Evolutionary conservation across 441 rosid genomes (phyloP).

Genomic region (Adansonia grandidieri): DNA sequence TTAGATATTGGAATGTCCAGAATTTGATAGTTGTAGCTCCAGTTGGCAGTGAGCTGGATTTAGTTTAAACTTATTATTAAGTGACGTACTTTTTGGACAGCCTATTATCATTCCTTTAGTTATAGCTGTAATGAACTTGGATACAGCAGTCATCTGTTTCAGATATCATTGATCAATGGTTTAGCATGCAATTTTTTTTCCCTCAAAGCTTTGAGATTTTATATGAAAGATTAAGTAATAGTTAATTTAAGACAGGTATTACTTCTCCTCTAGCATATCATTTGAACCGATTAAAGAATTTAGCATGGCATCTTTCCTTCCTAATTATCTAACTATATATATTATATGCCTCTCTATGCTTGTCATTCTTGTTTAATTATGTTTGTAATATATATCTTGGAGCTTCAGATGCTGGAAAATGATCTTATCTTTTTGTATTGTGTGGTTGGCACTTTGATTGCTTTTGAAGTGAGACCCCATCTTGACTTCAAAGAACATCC

Average conservation of each 20-base stretch:
- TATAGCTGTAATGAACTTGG: background rate
- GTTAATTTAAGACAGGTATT: background rate
- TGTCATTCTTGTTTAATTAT: background rate
- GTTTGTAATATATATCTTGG: background rate
- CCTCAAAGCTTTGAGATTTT: background rate
- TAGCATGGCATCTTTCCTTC: background rate
- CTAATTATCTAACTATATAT: no score
- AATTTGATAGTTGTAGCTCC: conserved; percentile 18
- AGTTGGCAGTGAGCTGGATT: conserved; percentile 6
- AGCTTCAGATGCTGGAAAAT: background rate
- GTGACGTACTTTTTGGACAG: background rate
- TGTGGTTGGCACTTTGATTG: background rate
- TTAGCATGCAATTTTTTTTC: background rate
- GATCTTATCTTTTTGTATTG: background rate
- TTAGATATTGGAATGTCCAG: conserved; percentile 1
- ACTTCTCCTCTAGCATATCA: background rate
- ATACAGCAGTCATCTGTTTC: background rate
- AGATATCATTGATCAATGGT: background rate
- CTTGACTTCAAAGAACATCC: background rate
- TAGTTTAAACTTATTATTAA: conserved; percentile 24
- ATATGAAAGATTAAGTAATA: background rate
- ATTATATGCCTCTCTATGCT: background rate
- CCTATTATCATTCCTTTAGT: background rate
- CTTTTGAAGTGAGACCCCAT: background rate
- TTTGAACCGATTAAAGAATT: background rate